Evolutionary conservation across 352 stramenopile genomes (phyloP), one percentile per base, ranked within the genome.

Genomic region (Bremia lactucae): DNA sequence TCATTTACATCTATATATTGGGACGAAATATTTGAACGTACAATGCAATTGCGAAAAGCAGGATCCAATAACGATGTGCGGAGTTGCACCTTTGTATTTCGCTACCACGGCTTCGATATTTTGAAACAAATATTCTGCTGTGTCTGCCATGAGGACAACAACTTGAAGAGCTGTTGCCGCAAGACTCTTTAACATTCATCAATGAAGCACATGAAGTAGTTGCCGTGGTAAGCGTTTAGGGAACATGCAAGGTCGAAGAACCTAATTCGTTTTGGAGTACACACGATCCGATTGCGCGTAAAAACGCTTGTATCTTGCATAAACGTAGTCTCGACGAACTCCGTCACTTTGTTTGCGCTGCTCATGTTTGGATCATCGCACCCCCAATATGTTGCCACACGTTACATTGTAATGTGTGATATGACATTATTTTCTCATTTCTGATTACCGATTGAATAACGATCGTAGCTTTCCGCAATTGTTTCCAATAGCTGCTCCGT

Each of bases 371-470:
- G 42, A 13, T 63, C 51, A 2, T 61, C 48, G 19, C 71, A 84
- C 11, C 71, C 68, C 71, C 71, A 84, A 47, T 79, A 58, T 21
- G 40, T 55, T 11, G 46, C 55, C 6, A 72, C 34, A 3, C 77
- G 39, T 36, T 63, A n/a, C n/a, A n/a, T 33, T 2, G 36, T 40
- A 35, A 81, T 59, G 0, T n/a, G n/a, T n/a, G 33, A 38, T n/a
- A 34, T n/a, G 6, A 33, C 36, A 20, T 44, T 25, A 23, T 39
- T 29, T 4, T 47, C 31, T 14, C 52, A 66, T 7, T n/a, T 50
- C 11, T 31, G 18, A 2, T 50, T 37, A 20, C 34, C 22, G 2
- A 80, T 20, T 1, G 35, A 53, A 16, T 60, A 36, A 3, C 49
- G 38, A 15, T 34, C 9, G 22, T 64, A 80, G 39, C 72, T 75